These are phyloP conservation scores for Gloeopeniophorella convolvens DNA, from an alignment of 768 basidiomycete species.

Conservation along the genomic window DNA sequence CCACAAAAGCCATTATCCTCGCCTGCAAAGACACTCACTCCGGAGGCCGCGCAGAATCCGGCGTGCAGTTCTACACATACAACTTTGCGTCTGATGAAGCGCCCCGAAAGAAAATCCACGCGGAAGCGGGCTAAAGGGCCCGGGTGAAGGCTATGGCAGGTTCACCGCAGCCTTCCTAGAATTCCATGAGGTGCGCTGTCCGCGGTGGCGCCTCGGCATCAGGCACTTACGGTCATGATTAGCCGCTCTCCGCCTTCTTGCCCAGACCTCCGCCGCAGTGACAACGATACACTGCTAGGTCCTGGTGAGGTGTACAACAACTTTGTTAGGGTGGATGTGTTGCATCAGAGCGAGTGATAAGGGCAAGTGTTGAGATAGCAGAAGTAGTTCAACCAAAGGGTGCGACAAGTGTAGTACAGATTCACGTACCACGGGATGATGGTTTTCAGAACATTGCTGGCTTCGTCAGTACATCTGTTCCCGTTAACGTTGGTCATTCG, in stretches of 20 bases:
- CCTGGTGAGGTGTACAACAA: slow-evolving; percentile 71
- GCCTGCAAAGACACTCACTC: neutral
- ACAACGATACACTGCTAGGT: slow-evolving; percentile 60
- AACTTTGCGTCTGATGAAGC: slow-evolving; percentile 43
- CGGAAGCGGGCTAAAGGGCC: slow-evolving; percentile 50
- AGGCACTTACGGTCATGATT: neutral
- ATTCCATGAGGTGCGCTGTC: slow-evolving; percentile 26
- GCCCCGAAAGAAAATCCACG: slow-evolving; percentile 68
- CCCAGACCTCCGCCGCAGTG: slow-evolving; percentile 42
- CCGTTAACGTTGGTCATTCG: no score
- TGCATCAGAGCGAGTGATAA: slow-evolving; percentile 18
- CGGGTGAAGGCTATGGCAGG: slow-evolving; percentile 41
- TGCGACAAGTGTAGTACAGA: no score
- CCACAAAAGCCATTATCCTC: neutral
- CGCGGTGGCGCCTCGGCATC: neutral
- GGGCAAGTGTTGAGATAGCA: no score
- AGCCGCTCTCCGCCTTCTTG: slow-evolving; percentile 60
- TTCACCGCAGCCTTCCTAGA: slow-evolving; percentile 27
- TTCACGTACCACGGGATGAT: no score
- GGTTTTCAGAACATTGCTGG: no score
- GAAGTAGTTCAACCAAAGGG: no score
- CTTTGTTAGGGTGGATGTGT: slow-evolving; percentile 54
- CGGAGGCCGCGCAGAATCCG: slow-evolving; percentile 46
- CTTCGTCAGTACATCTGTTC: no score
- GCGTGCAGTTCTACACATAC: slow-evolving; percentile 71